Evolutionary conservation across 768 basidiomycete species (phyloP), one percentile per base, ranked within the genome.

Genomic region (Neoboletus magnificus): DNA sequence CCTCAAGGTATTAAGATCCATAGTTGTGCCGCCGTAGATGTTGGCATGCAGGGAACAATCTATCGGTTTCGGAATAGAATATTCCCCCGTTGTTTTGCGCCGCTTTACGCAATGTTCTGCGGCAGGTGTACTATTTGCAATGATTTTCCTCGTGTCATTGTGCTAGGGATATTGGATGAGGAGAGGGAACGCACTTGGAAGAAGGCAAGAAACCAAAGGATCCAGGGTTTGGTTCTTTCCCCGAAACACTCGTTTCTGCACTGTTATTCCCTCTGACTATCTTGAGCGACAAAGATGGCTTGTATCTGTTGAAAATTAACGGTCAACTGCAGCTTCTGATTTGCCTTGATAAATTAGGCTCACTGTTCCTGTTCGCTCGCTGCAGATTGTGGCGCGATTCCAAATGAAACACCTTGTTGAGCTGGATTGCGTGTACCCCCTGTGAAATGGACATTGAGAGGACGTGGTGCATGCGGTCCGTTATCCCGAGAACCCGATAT

Each of bases 111-210:
- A 12, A 44, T 36, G 42, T 47, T 35, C 20, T 18, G 44, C 36
- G 8, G 33, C 2, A 37, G 23, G 4, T 5, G 23, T 47, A 13
- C 60, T 59, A 46, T 49, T 23, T 16, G 13, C 9, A n/a, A 22
- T 10, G 20, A 9, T 36, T 32, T 36, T 32, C 10, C 40, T 40
- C 39, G 4, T 48, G 44, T 54, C 18, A 64, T 40, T 33, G 45
- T 7, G 15, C 20, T 41, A 32, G 16, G 13, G 9, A 40, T 29
- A 25, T 39, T 30, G 12, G 2, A 37, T 22, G 36, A 12, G 22
- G 15, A 18, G 55, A 50, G 18, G 35, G 37, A 45, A 68, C 69
- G 48, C 55, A 64, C 69, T 30, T 33, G 43, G 43, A 43, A 30
- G 40, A 39, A 13, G 57, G 39, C 40, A 40, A 42, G 27, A 18